Conservation (phyloP, 2,329 filamentous ascomycete genomes). For the Diplodia intermedia region DNA sequence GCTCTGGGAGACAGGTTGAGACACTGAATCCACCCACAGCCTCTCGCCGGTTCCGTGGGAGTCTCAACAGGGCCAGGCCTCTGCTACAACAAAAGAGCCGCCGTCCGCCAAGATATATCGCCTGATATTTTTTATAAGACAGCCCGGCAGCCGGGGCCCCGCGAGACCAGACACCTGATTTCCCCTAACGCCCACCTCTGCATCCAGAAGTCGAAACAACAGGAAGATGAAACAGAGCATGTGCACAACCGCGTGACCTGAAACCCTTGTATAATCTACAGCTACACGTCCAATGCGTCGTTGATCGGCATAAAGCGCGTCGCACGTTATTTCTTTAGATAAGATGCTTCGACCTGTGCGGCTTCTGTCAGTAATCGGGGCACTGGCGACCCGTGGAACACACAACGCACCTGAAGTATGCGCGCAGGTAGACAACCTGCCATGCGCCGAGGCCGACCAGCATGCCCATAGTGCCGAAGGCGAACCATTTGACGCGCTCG, state of each 20-base stretch:
- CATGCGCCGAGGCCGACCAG: slow-evolving; percentile 87
- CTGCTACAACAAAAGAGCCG: neutral
- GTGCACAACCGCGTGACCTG: slow-evolving; percentile 26
- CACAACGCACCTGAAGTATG: slow-evolving; percentile 84
- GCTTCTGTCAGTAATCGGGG: neutral
- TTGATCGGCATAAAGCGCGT: slow-evolving; percentile 28
- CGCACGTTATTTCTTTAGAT: slow-evolving; percentile 46
- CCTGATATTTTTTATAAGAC: slow-evolving; percentile 28
- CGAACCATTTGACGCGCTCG: slow-evolving; percentile 98
- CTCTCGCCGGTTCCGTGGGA: neutral
- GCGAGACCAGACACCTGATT: neutral
- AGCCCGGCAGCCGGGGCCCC: slow-evolving; percentile 11
- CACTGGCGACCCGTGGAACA: no score
- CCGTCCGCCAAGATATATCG: slow-evolving; percentile 17
- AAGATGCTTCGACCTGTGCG: slow-evolving; percentile 56
- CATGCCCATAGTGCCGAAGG: slow-evolving; percentile 89
- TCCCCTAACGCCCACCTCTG: slow-evolving; percentile 16
- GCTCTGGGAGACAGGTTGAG: neutral
- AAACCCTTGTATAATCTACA: slow-evolving; percentile 29
- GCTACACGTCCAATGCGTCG: slow-evolving; percentile 30
- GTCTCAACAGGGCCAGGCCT: slow-evolving; percentile 1
- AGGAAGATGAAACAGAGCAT: slow-evolving; percentile 21
- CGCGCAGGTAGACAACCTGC: slow-evolving; percentile 97
- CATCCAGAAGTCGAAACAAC: slow-evolving; percentile 18
- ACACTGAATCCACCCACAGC: neutral